phyloP scores from a whole-genome alignment of 2,329 filamentous ascomycete genomes.

The Colletotrichum musae region DNA sequence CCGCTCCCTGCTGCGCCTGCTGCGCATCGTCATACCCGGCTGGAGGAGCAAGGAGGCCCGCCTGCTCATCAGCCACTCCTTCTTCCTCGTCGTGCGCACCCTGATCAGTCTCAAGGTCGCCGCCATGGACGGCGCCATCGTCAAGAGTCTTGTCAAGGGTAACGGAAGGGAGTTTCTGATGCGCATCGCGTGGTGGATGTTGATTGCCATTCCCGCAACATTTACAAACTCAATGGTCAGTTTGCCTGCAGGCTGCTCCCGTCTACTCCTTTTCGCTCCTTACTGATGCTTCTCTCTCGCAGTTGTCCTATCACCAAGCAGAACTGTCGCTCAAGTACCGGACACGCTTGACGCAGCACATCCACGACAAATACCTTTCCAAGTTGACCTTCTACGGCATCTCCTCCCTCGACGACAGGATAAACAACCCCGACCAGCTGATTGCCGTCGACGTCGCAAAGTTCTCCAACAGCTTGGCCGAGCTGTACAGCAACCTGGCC shows the following conservation, averaged over 20 bases:
- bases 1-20: conserved; percentile 80
- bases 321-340: conserved; percentile 94
- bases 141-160: conserved; percentile 92
- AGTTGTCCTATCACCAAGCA: conserved; percentile 97
- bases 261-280: no score
- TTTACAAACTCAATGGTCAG: conserved; percentile 98
- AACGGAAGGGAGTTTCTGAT: conserved; percentile 91
- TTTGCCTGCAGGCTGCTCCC: conserved; percentile 17
- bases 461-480: conserved; percentile 94
- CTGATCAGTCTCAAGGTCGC: conserved; percentile 96
- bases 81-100: conserved; percentile 92
- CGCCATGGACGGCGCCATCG: conserved; percentile 92
- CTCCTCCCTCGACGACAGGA: conserved; percentile 93
- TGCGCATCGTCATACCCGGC: conserved; percentile 91
- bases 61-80: conserved; percentile 89
- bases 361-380: conserved; percentile 96
- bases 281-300: conserved; percentile 6
- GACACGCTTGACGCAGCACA: conserved; percentile 91
- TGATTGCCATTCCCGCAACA: conserved; percentile 94
- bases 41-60: conserved; percentile 91
- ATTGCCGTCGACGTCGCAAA: conserved; percentile 97
- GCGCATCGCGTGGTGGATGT: conserved; percentile 97
- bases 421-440: conserved; percentile 98
- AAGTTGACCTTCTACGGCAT: conserved; percentile 98
- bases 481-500: conserved; percentile 95